Conservation (phyloP, 129 eudicot species). For the Centrapalus pauciflorus region DNA sequence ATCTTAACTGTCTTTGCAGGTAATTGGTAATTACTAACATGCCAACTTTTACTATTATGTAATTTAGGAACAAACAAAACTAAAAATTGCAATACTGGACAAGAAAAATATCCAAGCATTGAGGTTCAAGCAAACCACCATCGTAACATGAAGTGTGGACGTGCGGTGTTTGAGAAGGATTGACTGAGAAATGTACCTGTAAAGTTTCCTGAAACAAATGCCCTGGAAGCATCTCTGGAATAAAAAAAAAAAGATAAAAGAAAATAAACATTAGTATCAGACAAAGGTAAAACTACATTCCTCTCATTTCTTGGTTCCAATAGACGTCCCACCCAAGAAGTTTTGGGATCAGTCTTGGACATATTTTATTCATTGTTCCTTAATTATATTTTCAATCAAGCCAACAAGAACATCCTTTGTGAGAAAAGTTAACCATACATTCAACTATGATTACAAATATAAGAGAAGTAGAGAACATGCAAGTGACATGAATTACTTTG, state of each 20-base stretch:
- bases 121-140: not conserved
- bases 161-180: not conserved
- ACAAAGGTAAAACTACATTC: too few species aligned
- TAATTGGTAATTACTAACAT: not conserved
- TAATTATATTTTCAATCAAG: not conserved
- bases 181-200: slow-evolving; percentile 44
- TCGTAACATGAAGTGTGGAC: not conserved
- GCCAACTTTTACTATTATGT: not conserved
- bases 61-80: not conserved
- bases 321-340: not conserved
- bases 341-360: not conserved
- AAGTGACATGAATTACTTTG: not conserved
- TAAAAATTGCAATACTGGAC: not conserved
- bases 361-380: not conserved
- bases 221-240: slow-evolving; percentile 95
- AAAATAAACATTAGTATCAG: not conserved
- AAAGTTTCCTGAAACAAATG: slow-evolving; percentile 91
- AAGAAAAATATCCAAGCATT: not conserved
- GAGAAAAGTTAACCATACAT: not conserved
- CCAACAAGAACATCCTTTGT: not conserved
- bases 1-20: not conserved
- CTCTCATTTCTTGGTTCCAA: too few species aligned
- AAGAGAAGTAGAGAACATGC: not conserved
- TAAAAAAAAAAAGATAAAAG: not conserved
- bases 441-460: not conserved